phyloP scores from a whole-genome alignment of 2,329 filamentous ascomycete species.

The Cladophialophora carrionii region DNA sequence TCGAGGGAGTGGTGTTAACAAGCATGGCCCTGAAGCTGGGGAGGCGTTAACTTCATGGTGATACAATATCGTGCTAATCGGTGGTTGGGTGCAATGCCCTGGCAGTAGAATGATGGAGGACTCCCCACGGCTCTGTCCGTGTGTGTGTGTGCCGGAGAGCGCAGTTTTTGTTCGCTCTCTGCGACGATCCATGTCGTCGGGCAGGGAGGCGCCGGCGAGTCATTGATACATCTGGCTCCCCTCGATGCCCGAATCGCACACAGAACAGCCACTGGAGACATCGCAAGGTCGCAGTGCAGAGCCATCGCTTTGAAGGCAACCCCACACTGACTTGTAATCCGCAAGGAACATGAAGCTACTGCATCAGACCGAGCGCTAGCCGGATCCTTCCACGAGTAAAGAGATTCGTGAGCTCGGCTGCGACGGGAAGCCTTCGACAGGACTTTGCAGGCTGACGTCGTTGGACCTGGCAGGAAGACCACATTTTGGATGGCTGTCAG shows the following conservation, averaged over 20 bases:
- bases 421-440: slow-evolving; percentile 8
- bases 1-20: slow-evolving; percentile 5
- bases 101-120: not conserved
- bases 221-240: slow-evolving; percentile 8
- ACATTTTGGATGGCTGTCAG: slow-evolving; percentile 3
- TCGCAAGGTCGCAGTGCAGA: slow-evolving; percentile 17
- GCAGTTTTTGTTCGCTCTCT: not conserved
- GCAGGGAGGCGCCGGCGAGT: slow-evolving; percentile 13
- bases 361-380: slow-evolving; percentile 24
- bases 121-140: not conserved
- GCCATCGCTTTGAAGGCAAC: slow-evolving; percentile 5
- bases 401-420: slow-evolving; percentile 19
- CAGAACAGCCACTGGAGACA: slow-evolving; percentile 15
- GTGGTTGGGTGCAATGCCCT: not conserved
- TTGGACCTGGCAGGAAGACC: not conserved
- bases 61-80: not conserved
- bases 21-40: slow-evolving; percentile 4
- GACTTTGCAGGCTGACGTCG: slow-evolving; percentile 30
- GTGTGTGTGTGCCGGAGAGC: too few species aligned
- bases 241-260: slow-evolving; percentile 20
- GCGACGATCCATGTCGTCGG: not conserved
- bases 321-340: slow-evolving; percentile 26
- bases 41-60: not conserved
- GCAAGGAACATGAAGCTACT: slow-evolving; percentile 27
- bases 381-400: slow-evolving; percentile 21